phyloP scores from a whole-genome alignment of 108 stramenopile genomes.

The Aurantiochytrium sp. region DNA sequence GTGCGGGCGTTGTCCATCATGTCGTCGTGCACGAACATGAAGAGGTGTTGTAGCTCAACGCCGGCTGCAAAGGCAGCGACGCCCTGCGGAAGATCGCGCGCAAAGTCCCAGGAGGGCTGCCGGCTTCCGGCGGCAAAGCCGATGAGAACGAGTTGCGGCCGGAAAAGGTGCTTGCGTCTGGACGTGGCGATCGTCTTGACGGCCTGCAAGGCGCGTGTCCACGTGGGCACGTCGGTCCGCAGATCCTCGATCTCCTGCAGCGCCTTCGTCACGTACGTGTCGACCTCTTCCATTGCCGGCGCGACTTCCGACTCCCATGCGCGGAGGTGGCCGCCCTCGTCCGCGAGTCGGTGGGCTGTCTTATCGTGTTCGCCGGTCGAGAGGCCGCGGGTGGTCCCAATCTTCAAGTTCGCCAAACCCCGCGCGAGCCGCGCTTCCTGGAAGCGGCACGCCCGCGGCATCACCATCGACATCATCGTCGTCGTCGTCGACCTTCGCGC shows the following conservation, averaged over 20 bases:
- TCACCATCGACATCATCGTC: too few relatives aligned
- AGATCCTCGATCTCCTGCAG: background rate
- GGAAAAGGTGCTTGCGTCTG: background rate
- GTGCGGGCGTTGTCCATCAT: conserved; percentile 1
- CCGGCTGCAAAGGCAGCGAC: background rate
- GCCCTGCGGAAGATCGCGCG: background rate
- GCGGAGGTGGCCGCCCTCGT: too few relatives aligned
- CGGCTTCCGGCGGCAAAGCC: background rate
- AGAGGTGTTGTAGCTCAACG: conserved; percentile 17
- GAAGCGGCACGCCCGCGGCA: too few relatives aligned
- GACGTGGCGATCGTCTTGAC: background rate
- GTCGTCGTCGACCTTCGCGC: too few relatives aligned
- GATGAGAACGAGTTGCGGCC: background rate
- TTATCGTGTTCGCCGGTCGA: too few relatives aligned
- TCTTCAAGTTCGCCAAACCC: too few relatives aligned
- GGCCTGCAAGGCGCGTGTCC: background rate
- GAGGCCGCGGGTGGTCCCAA: too few relatives aligned
- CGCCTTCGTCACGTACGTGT: too few relatives aligned
- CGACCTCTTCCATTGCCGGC: too few relatives aligned
- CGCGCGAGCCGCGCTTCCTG: too few relatives aligned
- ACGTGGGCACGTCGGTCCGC: background rate
- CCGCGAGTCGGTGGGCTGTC: too few relatives aligned
- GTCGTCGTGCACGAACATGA: conserved; percentile 29
- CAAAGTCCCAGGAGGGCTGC: background rate
- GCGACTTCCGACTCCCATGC: too few relatives aligned